A percentile compares a stretch with the other conserved stretches of the same genome.
These are phyloP conservation scores for Priceomyces haplophilus DNA, from an alignment of 805 yeast genomes.

Conservation along the genomic window DNA sequence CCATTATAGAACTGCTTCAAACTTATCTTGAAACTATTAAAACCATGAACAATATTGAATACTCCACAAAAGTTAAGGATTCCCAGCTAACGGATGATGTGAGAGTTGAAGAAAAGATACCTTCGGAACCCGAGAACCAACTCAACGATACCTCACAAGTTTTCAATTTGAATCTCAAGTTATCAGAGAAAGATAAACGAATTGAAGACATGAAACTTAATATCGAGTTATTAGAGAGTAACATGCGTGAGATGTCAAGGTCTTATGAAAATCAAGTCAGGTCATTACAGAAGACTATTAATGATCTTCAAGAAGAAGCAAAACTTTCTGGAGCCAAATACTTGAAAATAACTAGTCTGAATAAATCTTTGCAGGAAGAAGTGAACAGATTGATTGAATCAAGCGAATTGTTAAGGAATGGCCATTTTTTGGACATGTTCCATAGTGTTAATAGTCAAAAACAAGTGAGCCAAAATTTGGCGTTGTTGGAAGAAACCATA, in stretches of 20 bases:
- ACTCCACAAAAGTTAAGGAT: not conserved
- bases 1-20: not conserved
- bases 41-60: not conserved
- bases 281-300: constrained; percentile 12
- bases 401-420: constrained; percentile 12
- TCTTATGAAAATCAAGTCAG: constrained; percentile 26
- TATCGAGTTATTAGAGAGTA: constrained; percentile 43
- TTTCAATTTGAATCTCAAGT: not conserved
- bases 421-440: constrained; percentile 24
- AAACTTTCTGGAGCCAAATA: constrained; percentile 19
- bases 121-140: not conserved
- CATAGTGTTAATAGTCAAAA: constrained; percentile 31
- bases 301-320: constrained; percentile 14
- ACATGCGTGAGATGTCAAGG: constrained; percentile 31
- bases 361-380: constrained; percentile 20
- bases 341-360: constrained; percentile 16
- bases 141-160: not conserved
- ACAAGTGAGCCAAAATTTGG: constrained; percentile 28
- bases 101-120: not conserved
- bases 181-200: constrained; percentile 19
- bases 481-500: constrained; percentile 44
- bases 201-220: constrained; percentile 46
- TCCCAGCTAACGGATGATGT: not conserved
- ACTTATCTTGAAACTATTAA: not conserved
- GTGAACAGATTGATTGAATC: constrained; percentile 25